Conservation (phyloP, 108 stramenopile genomes). For the Cyclostephanos invisitatus region DNA sequence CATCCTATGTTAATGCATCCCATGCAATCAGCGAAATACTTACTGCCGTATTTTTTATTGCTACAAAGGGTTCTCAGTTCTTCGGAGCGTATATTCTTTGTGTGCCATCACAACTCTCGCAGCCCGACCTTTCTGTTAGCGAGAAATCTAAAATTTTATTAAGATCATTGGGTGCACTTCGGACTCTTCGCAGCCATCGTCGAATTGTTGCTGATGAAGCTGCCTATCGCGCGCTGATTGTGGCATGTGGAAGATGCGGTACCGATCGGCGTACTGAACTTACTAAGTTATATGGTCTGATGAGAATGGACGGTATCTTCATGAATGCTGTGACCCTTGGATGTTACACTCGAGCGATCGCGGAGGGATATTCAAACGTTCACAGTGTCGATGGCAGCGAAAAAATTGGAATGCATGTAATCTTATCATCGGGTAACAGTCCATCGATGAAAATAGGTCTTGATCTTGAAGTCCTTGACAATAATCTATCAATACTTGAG, state of each 20-base stretch:
- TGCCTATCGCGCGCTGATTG: conserved; percentile 79
- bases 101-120: conserved; percentile 70
- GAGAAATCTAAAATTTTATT: conserved; percentile 73
- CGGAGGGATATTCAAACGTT: conserved; percentile 85
- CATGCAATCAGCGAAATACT: conserved; percentile 3
- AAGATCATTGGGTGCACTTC: conserved; percentile 80
- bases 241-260: conserved; percentile 78
- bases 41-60: neutral
- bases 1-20: neutral
- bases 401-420: conserved; percentile 38
- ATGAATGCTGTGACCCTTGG: conserved; percentile 86
- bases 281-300: conserved; percentile 76
- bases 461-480: conserved; percentile 58
- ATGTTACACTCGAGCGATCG: conserved; percentile 82
- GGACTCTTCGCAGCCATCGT: conserved; percentile 67
- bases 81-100: conserved; percentile 81
- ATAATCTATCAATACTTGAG: conserved; percentile 55
- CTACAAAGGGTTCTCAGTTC: conserved; percentile 71
- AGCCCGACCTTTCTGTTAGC: conserved; percentile 51
- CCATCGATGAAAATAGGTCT: conserved; percentile 10
- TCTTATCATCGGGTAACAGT: conserved; percentile 14
- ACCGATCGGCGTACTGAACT: conserved; percentile 76
- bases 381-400: conserved; percentile 22
- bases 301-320: conserved; percentile 82
- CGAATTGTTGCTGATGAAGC: conserved; percentile 87